Evolutionary conservation across 805 yeast species (phyloP), one percentile per base, ranked within the genome.

Genomic region (Ogataea thermomethanolica): DNA sequence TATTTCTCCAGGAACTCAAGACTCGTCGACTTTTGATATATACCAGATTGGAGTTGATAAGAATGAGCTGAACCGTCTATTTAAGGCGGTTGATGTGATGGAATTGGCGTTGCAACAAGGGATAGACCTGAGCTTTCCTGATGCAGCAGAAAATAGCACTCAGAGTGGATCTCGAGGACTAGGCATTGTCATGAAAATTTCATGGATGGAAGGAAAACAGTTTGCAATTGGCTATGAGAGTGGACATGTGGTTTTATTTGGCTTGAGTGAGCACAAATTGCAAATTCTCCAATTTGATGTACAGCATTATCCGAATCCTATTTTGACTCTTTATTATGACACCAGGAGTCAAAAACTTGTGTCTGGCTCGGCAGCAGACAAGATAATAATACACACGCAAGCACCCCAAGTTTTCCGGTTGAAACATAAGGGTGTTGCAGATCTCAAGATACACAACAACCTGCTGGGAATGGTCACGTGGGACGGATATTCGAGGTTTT

Each of bases 161-260:
- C 51, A 48, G 21, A 27, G 29, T 6, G 27, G 33, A 20, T 32
- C 42, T 10, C 46, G 50, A 25, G 76, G 70, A 11, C 69, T 75
- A 25, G 95, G 95, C 1, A 81, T 84, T 29, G 73, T 83, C 10
- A 84, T 87, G 88, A 72, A 69, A 33, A 50, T 82, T 3, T 44
- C 54, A 1, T 71, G 76, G 59, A 50, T 71, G 1, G 51, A 50
- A 8, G 49, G 54, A 2, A 45, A 56, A 8, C 41, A 59, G 1
- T 53, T 78, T 12, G 59, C 60, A 12, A 65, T 81, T 5, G 95
- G 95, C 1, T 86, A 74, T 54, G 95, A 86, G 56, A 79, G 84
- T 12, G 95, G 95, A 0, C 79, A 76, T 49, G 68, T 78, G 6
- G 61, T 64, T 1, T 50, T 61, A 1, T 63, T 54, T 22, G 36